Percentiles rank a stretch among this genome's conserved stretches.
phyloP scores from a whole-genome alignment of 257 asterid species.

The Ilex asprella region DNA sequence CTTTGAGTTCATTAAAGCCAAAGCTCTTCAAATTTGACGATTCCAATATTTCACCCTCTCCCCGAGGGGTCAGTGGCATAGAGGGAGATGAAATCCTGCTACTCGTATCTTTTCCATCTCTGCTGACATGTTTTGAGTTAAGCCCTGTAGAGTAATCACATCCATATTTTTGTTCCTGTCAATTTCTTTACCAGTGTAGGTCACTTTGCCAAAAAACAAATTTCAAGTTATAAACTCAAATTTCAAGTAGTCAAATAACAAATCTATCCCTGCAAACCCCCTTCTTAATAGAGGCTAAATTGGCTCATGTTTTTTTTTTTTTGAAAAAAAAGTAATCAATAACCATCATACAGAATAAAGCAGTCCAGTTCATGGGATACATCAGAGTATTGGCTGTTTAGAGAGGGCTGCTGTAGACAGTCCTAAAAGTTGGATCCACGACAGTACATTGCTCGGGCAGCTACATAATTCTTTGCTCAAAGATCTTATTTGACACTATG shows the following conservation, averaged over 20 bases:
- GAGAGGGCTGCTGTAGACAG: too few relatives aligned
- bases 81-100: constrained; percentile 40
- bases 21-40: constrained; percentile 43
- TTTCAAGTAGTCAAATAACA: background rate
- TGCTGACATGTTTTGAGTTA: constrained; percentile 26
- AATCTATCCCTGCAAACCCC: too few relatives aligned
- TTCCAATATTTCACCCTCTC: constrained; percentile 60
- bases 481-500: too few relatives aligned
- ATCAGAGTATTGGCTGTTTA: too few relatives aligned
- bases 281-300: too few relatives aligned
- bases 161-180: background rate
- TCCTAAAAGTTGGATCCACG: too few relatives aligned
- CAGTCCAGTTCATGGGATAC: too few relatives aligned
- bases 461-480: too few relatives aligned
- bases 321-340: too few relatives aligned
- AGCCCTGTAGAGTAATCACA: constrained; percentile 20
- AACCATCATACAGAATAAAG: too few relatives aligned
- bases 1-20: constrained; percentile 48
- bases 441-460: too few relatives aligned
- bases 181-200: background rate
- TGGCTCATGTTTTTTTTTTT: too few relatives aligned
- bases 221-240: background rate
- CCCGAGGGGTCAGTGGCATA: constrained; percentile 44
- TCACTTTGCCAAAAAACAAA: background rate
- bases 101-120: constrained; percentile 33